phyloP scores from a whole-genome alignment of 352 stramenopile species.

The Phytophthora ramorum region DNA sequence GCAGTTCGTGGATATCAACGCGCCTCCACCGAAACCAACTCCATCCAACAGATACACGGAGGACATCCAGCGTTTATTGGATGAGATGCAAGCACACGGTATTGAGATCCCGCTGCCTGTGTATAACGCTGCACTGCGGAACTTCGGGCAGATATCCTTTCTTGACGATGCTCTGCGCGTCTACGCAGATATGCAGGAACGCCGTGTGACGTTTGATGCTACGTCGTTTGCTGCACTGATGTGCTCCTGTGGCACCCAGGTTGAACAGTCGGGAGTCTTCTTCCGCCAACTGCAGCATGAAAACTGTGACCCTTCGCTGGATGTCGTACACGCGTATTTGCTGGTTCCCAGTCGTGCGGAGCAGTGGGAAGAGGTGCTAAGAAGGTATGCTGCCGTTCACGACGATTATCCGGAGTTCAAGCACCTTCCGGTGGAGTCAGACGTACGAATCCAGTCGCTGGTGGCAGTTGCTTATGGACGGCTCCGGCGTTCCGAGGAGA shows the following conservation, averaged over 20 bases:
- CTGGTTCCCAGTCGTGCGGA: slow-evolving; percentile 47
- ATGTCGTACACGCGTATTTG: slow-evolving; percentile 49
- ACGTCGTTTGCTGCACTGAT: slow-evolving; percentile 67
- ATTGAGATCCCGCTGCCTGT: slow-evolving; percentile 48
- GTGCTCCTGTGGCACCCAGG: slow-evolving; percentile 51
- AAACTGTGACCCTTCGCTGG: slow-evolving; percentile 28
- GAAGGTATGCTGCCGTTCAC: slow-evolving; percentile 37
- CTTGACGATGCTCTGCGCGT: slow-evolving; percentile 48
- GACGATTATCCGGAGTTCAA: slow-evolving; percentile 18
- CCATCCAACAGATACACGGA: slow-evolving; percentile 54
- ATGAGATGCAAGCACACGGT: slow-evolving; percentile 50
- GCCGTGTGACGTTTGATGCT: slow-evolving; percentile 48
- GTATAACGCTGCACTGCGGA: slow-evolving; percentile 74
- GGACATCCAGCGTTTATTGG: slow-evolving; percentile 54
- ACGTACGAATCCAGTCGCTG: slow-evolving; percentile 67
- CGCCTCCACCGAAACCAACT: slow-evolving; percentile 38
- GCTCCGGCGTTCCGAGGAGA: slow-evolving; percentile 46
- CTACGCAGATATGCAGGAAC: slow-evolving; percentile 50
- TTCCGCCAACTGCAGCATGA: slow-evolving; percentile 51
- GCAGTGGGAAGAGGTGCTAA: slow-evolving; percentile 49
- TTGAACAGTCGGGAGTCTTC: slow-evolving; percentile 50
- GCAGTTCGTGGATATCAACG: slow-evolving; percentile 51
- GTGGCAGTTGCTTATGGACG: slow-evolving; percentile 68
- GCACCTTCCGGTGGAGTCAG: slow-evolving; percentile 43
- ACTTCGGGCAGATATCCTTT: slow-evolving; percentile 53